Evolutionary conservation across 805 yeast genomes (phyloP).

Genomic region (Metschnikowia sp.): DNA sequence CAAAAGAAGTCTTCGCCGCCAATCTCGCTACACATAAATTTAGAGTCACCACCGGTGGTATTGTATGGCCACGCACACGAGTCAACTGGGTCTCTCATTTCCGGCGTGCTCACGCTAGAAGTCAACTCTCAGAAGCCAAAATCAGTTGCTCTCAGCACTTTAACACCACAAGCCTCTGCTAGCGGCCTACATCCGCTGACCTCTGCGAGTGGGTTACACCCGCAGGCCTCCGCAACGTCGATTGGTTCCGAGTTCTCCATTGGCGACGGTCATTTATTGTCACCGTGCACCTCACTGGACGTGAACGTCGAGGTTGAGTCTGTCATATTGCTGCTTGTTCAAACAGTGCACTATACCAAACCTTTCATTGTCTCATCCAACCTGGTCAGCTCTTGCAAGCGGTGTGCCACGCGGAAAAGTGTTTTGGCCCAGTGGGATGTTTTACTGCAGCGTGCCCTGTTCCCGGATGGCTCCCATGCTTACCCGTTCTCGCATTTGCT

Average conservation of each 20-base stretch:
- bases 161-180: background rate
- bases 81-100: conserved; percentile 79
- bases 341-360: conserved; percentile 59
- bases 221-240: conserved; percentile 4
- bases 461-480: conserved; percentile 69
- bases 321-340: conserved; percentile 68
- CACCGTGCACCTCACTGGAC: background rate
- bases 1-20: background rate
- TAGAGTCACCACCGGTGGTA: conserved; percentile 91
- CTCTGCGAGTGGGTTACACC: background rate
- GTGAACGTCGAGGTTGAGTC: conserved; percentile 33
- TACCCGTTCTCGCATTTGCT: conserved; percentile 89
- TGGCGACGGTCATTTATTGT: background rate
- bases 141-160: background rate
- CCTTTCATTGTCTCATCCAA: conserved; percentile 61
- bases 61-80: conserved; percentile 77
- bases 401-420: conserved; percentile 53
- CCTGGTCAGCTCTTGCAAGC: conserved; percentile 48
- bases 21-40: conserved; percentile 50
- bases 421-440: conserved; percentile 89
- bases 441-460: conserved; percentile 52
- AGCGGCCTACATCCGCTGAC: background rate
- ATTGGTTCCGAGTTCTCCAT: background rate
- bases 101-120: conserved; percentile 67
- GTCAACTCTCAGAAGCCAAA: conserved; percentile 8